Evolutionary conservation across 306 rosid species (phyloP).

Genomic region (Quercus suber): DNA sequence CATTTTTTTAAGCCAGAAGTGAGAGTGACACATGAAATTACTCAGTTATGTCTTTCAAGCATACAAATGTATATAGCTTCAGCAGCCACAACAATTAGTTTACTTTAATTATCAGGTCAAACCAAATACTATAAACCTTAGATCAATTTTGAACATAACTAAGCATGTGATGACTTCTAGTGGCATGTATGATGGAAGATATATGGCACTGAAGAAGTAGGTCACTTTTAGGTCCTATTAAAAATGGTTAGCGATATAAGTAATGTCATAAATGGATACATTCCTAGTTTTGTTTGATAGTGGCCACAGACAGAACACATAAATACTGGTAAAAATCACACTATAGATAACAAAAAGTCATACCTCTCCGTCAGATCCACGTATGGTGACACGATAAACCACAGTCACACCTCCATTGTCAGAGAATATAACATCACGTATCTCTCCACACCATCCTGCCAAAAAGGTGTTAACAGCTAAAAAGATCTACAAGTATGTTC

Average conservation of each 20-base stretch:
- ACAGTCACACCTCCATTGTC: constrained; percentile 92
- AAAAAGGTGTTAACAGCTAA: constrained; percentile 2
- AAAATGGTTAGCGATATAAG: background rate
- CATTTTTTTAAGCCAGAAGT: background rate
- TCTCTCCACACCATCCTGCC: constrained; percentile 99
- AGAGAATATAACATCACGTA: constrained; percentile 92
- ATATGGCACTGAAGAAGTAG: background rate
- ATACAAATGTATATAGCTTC: background rate
- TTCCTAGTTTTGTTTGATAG: background rate
- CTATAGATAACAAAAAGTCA: constrained; percentile 11
- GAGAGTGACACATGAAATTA: background rate
- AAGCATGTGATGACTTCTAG: background rate
- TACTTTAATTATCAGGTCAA: background rate
- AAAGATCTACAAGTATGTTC: background rate
- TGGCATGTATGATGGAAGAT: background rate
- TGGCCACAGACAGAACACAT: background rate
- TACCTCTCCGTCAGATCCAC: constrained; percentile 99
- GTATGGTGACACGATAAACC: constrained; percentile 83
- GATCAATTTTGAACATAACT: background rate
- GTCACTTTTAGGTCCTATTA: background rate
- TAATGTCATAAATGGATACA: background rate
- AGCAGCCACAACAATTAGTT: background rate
- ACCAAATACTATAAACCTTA: background rate
- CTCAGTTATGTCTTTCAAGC: background rate
- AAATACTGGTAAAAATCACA: background rate